These are phyloP conservation scores for Sclerotinia trifoliorum DNA, from an alignment of 2,329 filamentous ascomycete species.

Conservation along the genomic window DNA sequence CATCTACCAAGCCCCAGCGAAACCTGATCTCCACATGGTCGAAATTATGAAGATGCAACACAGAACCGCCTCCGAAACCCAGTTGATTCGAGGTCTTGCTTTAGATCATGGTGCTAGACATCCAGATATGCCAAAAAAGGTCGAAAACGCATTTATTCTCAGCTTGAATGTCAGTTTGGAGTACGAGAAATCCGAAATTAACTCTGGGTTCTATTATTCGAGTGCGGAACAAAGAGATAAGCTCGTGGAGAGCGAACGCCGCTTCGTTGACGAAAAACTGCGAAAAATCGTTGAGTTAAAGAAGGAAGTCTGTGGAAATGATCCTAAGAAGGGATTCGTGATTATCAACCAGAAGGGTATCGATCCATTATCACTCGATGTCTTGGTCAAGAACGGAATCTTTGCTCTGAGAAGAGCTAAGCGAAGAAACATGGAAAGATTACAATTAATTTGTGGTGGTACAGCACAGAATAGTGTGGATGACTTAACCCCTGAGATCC, in stretches of 20 bases:
- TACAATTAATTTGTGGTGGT: conserved; percentile 93
- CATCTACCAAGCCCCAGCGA: conserved; percentile 84
- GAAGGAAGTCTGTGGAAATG: conserved; percentile 93
- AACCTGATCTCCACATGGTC: conserved; percentile 98
- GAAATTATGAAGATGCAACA: conserved; percentile 99
- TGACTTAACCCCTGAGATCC: conserved; percentile 79
- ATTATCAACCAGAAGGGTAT: conserved; percentile 99
- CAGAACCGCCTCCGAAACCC: conserved; percentile 90
- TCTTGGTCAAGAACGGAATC: conserved; percentile 97
- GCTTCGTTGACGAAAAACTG: conserved; percentile 93
- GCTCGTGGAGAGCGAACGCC: conserved; percentile 93
- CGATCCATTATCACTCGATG: conserved; percentile 91
- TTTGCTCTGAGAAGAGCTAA: conserved; percentile 91
- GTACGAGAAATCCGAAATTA: conserved; percentile 99
- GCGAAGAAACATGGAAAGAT: conserved; percentile 97
- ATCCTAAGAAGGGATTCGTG: conserved; percentile 93
- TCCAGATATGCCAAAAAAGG: conserved; percentile 95
- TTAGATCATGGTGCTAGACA: conserved; percentile 95
- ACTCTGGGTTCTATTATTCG: conserved; percentile 98
- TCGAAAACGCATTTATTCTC: conserved; percentile 93
- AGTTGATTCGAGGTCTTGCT: conserved; percentile 88
- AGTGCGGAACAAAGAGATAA: conserved; percentile 96
- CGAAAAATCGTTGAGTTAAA: conserved; percentile 98
- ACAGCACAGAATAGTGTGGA: conserved; percentile 94
- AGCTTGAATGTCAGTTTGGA: conserved; percentile 96